These are phyloP conservation scores for Backusella australiensis DNA, from an alignment of 192 early-diverging fungal genomes.

Conservation along the genomic window DNA sequence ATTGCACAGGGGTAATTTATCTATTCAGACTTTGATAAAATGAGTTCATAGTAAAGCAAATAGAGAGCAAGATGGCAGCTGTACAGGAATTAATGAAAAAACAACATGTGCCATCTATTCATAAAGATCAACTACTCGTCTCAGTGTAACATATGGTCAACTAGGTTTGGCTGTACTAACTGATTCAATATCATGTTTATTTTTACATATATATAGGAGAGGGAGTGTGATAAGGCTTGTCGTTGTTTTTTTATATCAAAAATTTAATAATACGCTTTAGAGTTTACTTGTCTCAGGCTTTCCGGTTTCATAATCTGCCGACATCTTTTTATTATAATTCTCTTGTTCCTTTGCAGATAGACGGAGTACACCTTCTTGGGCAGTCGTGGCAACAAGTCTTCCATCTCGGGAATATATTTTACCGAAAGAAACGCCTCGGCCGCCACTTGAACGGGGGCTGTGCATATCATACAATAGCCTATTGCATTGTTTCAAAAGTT, in stretches of 20 bases:
- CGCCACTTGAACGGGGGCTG: conserved; percentile 59
- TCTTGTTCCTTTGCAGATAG: conserved; percentile 9
- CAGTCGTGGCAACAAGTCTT: conserved; percentile 70
- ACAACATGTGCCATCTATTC: too few relatives aligned
- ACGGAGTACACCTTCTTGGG: conserved; percentile 84
- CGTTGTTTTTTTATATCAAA: neutral
- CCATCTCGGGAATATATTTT: conserved; percentile 78
- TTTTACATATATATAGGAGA: too few relatives aligned
- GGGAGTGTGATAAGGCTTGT: too few relatives aligned
- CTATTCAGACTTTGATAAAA: too few relatives aligned
- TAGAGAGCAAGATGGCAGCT: too few relatives aligned
- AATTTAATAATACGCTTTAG: neutral
- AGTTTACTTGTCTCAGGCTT: neutral
- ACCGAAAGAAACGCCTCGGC: conserved; percentile 76
- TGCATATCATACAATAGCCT: conserved; percentile 80
- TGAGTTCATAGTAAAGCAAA: too few relatives aligned
- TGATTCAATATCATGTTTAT: too few relatives aligned
- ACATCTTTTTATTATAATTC: conserved; percentile 5
- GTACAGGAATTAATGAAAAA: too few relatives aligned
- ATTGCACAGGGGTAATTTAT: too few relatives aligned
- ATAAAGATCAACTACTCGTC: too few relatives aligned
- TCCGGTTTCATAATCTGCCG: neutral
- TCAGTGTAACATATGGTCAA: too few relatives aligned
- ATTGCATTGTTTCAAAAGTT: neutral
- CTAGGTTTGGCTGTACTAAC: too few relatives aligned